Evolutionary conservation across 1,284 basidiomycete genomes (phyloP).

Genomic region (Tilletia setariae): DNA sequence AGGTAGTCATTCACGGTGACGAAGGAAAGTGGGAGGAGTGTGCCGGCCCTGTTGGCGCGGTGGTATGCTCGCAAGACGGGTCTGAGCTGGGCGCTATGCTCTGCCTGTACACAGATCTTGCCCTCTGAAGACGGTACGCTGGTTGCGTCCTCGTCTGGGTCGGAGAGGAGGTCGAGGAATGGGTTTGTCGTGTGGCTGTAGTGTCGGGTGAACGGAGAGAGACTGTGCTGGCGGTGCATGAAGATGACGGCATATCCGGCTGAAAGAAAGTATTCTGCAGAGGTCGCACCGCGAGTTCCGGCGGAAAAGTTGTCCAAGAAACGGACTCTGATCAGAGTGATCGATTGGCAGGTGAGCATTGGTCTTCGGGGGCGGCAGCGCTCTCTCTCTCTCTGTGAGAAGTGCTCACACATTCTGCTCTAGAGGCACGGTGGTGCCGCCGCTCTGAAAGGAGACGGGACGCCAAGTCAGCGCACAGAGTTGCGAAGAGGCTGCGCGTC

Average conservation of each 20-base stretch:
- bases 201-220: slow-evolving; percentile 92
- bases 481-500: slow-evolving; percentile 18
- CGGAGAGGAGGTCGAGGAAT: slow-evolving; percentile 90
- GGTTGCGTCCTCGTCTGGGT: slow-evolving; percentile 47
- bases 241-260: slow-evolving; percentile 96
- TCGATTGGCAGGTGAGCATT: no score
- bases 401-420: slow-evolving; percentile 43
- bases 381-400: no score
- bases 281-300: slow-evolving; percentile 92
- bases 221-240: slow-evolving; percentile 93
- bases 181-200: slow-evolving; percentile 98
- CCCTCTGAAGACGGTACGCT: slow-evolving; percentile 23
- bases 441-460: slow-evolving; percentile 55
- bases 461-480: slow-evolving; percentile 54
- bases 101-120: slow-evolving; percentile 66
- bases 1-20: slow-evolving; percentile 95
- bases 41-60: slow-evolving; percentile 68
- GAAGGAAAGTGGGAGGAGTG: slow-evolving; percentile 81
- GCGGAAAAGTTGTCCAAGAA: slow-evolving; percentile 99
- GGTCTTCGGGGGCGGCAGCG: no score
- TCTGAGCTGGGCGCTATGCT: slow-evolving; percentile 66
- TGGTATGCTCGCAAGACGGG: slow-evolving; percentile 79
- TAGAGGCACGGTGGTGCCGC: slow-evolving; percentile 51
- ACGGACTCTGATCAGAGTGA: slow-evolving; percentile 68
- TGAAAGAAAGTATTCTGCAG: slow-evolving; percentile 90